A percentile compares a stretch with the other conserved stretches of the same genome.
These are phyloP conservation scores for Taxawa tesnikishii DNA, from an alignment of 2,329 filamentous ascomycete species.

Conservation along the genomic window DNA sequence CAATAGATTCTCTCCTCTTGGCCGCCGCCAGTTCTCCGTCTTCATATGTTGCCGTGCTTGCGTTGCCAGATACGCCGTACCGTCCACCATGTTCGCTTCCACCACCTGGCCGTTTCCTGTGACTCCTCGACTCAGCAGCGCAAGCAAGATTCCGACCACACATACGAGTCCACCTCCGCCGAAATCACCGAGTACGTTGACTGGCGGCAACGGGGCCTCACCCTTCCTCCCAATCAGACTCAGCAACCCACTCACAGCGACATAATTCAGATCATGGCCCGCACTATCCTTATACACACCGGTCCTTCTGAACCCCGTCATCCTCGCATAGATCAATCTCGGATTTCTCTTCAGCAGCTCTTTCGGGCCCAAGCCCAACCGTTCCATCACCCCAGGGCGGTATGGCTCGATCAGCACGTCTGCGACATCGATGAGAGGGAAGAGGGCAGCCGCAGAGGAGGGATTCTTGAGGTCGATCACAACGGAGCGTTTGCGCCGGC, in stretches of 20 bases:
- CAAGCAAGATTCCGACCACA: conserved; percentile 71
- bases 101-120: conserved; percentile 74
- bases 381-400: conserved; percentile 81
- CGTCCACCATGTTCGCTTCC: conserved; percentile 95
- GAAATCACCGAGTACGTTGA: conserved; percentile 81
- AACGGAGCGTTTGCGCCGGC: conserved; percentile 70
- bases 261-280: conserved; percentile 93
- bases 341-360: conserved; percentile 58
- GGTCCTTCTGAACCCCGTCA: conserved; percentile 83
- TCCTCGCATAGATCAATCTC: conserved; percentile 65
- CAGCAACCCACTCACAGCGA: conserved; percentile 73
- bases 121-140: conserved; percentile 52
- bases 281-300: conserved; percentile 81
- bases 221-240: conserved; percentile 59
- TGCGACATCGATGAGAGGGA: conserved; percentile 46
- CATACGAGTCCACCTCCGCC: conserved; percentile 76
- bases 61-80: conserved; percentile 62
- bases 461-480: conserved; percentile 64
- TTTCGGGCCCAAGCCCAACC: conserved; percentile 61
- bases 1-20: conserved; percentile 63
- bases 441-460: conserved; percentile 52
- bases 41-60: conserved; percentile 61
- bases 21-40: conserved; percentile 47
- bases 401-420: conserved; percentile 91
- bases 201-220: conserved; percentile 66